These are phyloP conservation scores for Populus ilicifolia DNA, from an alignment of 345 rosid species.

Conservation along the genomic window DNA sequence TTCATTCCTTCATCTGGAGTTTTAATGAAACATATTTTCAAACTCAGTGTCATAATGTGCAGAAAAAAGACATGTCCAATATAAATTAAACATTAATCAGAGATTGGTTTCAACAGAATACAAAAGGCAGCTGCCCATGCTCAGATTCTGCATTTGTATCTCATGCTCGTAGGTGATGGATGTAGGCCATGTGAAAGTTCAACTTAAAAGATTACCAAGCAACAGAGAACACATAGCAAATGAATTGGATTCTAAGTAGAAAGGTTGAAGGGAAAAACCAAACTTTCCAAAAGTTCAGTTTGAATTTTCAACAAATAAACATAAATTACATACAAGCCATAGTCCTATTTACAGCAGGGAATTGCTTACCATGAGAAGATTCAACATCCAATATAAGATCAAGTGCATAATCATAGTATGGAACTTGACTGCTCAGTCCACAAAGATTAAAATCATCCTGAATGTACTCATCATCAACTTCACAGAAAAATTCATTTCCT, in stretches of 20 bases:
- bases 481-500: constrained; percentile 95
- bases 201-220: background rate
- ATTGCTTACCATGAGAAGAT: constrained; percentile 77
- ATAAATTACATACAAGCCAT: background rate
- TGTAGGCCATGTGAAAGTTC: background rate
- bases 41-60: background rate
- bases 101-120: background rate
- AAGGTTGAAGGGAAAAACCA: background rate
- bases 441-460: constrained; percentile 97
- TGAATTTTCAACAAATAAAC: background rate
- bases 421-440: constrained; percentile 96
- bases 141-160: background rate
- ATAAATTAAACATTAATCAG: background rate
- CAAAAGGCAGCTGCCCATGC: background rate
- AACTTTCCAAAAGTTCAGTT: background rate
- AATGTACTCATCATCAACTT: constrained; percentile 93
- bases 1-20: background rate
- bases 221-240: background rate
- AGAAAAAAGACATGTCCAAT: background rate
- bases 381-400: constrained; percentile 89
- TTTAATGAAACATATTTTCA: background rate
- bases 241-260: background rate
- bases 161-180: background rate
- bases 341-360: background rate
- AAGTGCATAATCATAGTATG: constrained; percentile 88